A percentile compares a stretch with the other conserved stretches of the same genome.
Conservation (phyloP, 2,329 filamentous ascomycete genomes). For the Clarireedia homoeocarpa region DNA sequence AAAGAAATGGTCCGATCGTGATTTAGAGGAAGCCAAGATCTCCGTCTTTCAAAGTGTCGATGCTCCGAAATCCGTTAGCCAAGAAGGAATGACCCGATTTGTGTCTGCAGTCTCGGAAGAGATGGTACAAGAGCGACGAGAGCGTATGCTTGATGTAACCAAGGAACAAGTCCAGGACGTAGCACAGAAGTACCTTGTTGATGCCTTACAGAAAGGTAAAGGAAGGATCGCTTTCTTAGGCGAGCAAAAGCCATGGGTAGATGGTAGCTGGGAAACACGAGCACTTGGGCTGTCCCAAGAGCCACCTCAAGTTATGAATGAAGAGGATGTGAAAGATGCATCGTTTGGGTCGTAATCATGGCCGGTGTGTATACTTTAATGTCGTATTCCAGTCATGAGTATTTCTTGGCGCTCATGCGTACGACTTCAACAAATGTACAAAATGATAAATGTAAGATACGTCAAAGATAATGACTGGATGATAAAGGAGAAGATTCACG, state of each 20-base stretch:
- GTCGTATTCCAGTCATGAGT: slow-evolving; percentile 24
- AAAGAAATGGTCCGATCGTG: slow-evolving; percentile 70
- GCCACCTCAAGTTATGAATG: slow-evolving; percentile 25
- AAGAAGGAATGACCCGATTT: slow-evolving; percentile 82
- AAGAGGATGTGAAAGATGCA: slow-evolving; percentile 22
- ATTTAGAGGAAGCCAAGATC: slow-evolving; percentile 93
- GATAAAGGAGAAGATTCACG: not conserved
- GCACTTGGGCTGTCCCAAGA: slow-evolving; percentile 62
- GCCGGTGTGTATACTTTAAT: slow-evolving; percentile 17
- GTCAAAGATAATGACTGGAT: slow-evolving; percentile 1
- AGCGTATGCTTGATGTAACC: slow-evolving; percentile 79
- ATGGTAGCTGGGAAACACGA: slow-evolving; percentile 63
- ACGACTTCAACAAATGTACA: slow-evolving; percentile 8
- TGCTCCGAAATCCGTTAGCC: slow-evolving; percentile 77
- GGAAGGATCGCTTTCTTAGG: slow-evolving; percentile 70
- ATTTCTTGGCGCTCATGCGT: slow-evolving; percentile 12
- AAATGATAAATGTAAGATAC: slow-evolving; percentile 4
- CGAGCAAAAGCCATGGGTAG: slow-evolving; percentile 73
- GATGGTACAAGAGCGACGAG: slow-evolving; percentile 79
- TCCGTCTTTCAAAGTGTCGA: slow-evolving; percentile 89
- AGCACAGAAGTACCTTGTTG: slow-evolving; percentile 74
- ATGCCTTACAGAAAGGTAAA: slow-evolving; percentile 49
- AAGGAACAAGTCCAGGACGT: slow-evolving; percentile 71
- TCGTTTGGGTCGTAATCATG: slow-evolving; percentile 21
- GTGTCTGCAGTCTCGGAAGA: slow-evolving; percentile 76